phyloP scores from a whole-genome alignment of 192 early-diverging fungal species.

The Ramicandelaber brevisporus region DNA sequence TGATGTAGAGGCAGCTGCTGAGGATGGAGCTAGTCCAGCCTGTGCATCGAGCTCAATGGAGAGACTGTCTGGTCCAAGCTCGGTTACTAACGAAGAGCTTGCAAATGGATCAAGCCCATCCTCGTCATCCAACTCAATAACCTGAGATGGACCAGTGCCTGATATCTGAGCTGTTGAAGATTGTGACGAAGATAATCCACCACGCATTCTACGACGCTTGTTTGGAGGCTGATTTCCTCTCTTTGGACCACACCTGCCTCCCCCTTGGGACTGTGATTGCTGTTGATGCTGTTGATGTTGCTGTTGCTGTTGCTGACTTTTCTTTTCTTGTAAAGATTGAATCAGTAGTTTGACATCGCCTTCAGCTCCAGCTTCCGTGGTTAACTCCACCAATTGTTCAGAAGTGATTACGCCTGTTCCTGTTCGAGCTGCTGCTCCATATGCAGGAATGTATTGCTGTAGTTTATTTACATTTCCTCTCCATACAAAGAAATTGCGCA shows the following conservation, averaged over 20 bases:
- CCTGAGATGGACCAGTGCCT: background rate
- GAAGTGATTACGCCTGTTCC: no score
- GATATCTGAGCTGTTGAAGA: background rate
- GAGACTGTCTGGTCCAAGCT: background rate
- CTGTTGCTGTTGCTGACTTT: background rate
- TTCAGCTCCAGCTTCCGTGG: no score
- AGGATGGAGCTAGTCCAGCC: conserved; percentile 10
- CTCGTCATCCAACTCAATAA: conserved; percentile 7
- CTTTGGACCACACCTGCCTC: conserved; percentile 1
- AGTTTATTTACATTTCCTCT: conserved; percentile 27
- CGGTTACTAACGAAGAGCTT: background rate
- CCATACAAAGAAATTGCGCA: conserved; percentile 51
- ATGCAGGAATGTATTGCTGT: conserved; percentile 8
- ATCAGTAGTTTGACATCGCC: no score
- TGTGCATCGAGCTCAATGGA: background rate
- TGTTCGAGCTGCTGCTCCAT: conserved; percentile 1
- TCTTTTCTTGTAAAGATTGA: no score
- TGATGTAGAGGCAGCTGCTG: background rate
- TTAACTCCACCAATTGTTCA: no score
- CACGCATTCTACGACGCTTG: conserved; percentile 14
- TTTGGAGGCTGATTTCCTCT: conserved; percentile 14
- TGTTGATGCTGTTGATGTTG: conserved; percentile 1
- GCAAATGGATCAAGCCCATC: conserved; percentile 14
- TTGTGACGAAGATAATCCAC: conserved; percentile 1
- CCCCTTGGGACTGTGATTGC: background rate